Percentiles rank a stretch among this genome's conserved stretches.
phyloP scores from a whole-genome alignment of 108 stramenopile species.

The Cyclostephanos tholiformis region DNA sequence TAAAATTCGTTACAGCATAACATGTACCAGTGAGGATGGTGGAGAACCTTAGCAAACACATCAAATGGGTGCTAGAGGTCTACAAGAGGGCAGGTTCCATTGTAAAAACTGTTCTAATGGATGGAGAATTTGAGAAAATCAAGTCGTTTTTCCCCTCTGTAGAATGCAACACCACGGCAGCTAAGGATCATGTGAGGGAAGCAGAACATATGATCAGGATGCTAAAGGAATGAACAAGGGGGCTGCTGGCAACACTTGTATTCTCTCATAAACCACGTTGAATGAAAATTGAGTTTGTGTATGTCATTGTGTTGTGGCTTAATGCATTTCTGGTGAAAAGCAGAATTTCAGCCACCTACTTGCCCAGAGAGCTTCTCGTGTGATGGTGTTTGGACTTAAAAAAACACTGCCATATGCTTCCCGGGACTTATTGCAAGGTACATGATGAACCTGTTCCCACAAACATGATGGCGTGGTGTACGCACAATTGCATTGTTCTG shows the following conservation, averaged over 20 bases:
- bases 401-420: neutral
- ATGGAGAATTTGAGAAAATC: neutral
- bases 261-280: too few relatives aligned
- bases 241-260: conserved; percentile 17
- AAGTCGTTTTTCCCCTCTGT: neutral
- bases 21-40: conserved; percentile 18
- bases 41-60: conserved; percentile 14
- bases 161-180: conserved; percentile 21
- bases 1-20: conserved; percentile 44
- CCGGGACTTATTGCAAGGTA: too few relatives aligned
- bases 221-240: conserved; percentile 24
- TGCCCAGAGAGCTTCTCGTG: too few relatives aligned
- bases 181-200: conserved; percentile 47
- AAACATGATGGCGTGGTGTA: too few relatives aligned
- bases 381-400: too few relatives aligned
- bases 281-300: too few relatives aligned
- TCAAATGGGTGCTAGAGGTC: neutral
- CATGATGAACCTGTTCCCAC: too few relatives aligned
- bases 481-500: too few relatives aligned
- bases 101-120: neutral
- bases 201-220: conserved; percentile 33
- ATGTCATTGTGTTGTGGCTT: too few relatives aligned
- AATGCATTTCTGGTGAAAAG: too few relatives aligned
- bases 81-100: neutral
- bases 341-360: too few relatives aligned